These are phyloP conservation scores for Phalaenopsis hybrid DNA, from an alignment of 116 monocot genomes.

Conservation along the genomic window DNA sequence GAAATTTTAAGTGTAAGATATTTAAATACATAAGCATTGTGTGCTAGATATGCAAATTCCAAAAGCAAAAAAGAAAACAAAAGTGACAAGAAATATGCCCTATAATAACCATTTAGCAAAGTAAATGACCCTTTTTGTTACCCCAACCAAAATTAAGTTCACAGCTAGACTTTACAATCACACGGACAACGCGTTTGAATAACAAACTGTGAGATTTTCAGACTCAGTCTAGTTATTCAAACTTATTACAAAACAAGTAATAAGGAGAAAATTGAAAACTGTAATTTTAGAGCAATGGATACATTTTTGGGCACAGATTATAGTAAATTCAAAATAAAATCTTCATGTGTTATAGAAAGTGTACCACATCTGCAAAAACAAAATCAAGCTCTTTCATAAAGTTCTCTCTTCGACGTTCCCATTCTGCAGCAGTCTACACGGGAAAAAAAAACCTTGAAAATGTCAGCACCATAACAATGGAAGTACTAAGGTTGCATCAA, in stretches of 20 bases:
- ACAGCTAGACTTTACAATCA: background rate
- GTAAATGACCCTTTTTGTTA: background rate
- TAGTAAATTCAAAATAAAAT: background rate
- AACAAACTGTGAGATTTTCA: background rate
- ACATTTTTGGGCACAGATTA: background rate
- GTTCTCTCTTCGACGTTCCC: constrained; percentile 66
- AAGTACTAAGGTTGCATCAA: background rate
- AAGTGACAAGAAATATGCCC: too few species aligned
- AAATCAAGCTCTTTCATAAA: constrained; percentile 81
- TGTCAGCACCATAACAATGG: background rate
- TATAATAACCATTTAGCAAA: background rate
- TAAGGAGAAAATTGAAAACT: background rate
- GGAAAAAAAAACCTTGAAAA: background rate
- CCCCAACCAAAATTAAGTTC: background rate
- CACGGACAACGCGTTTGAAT: background rate
- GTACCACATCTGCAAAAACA: constrained; percentile 94
- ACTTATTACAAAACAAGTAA: background rate
- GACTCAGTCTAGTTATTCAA: background rate
- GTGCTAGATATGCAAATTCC: too few species aligned
- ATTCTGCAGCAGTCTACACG: constrained; percentile 77
- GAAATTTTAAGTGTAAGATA: too few species aligned
- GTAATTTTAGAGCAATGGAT: background rate
- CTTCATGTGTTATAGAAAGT: constrained; percentile 4
- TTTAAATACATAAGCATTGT: too few species aligned
- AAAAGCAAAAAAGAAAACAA: too few species aligned